Base-by-base conservation (phyloP, 1,284 basidiomycete species). In the Malassezia vespertilionis region DNA sequence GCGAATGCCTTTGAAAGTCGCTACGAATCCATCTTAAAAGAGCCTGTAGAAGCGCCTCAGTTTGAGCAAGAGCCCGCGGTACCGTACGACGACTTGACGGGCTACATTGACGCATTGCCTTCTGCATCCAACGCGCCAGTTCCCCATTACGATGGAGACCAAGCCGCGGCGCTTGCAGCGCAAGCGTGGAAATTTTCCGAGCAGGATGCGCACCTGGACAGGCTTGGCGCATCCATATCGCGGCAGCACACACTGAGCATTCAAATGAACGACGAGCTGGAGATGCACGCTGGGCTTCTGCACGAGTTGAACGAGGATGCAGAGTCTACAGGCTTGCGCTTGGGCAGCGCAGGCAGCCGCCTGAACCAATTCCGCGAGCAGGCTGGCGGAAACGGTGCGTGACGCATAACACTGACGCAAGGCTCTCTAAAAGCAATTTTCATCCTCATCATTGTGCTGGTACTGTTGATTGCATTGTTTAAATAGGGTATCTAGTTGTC, bases 251-350 rank as follows among this genome's bases (percentile, higher is more conserved):
- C 63, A 23, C 45, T 68, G 28, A 60, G 60, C 17, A 15, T 69
- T 39, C 63, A 58, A 31, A 66, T 69, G 65, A 65, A 66, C 47
- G 61, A 69, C 40, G 66, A 69, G 51, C 55, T 69, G 14, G 65
- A 65, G 23, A 36, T 64, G 18, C 66, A 69, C 27, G 42, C 57
- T 15, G 61, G 60, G 22, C 42, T 69, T 4, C 34, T 69, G 11
- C 42, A 56, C 22, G 60, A 57, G 5, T 46, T 68, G 15, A 63
- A 68, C 26, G 20, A 34, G 10, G 63, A 56, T 37, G 60, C 52
- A 1, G 57, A 68, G 14, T 28, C 49, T 4, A 69, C 66, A 2
- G 63, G 57, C 1, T 37, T 65, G 20, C 52, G 54, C 12, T 37
- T 69, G 2, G 63, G 66, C 6, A 52, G 63, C 4, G 63, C 66